phyloP scores from a whole-genome alignment of 2,329 filamentous ascomycete genomes.

The Arthrobotrys pseudoclavata region DNA sequence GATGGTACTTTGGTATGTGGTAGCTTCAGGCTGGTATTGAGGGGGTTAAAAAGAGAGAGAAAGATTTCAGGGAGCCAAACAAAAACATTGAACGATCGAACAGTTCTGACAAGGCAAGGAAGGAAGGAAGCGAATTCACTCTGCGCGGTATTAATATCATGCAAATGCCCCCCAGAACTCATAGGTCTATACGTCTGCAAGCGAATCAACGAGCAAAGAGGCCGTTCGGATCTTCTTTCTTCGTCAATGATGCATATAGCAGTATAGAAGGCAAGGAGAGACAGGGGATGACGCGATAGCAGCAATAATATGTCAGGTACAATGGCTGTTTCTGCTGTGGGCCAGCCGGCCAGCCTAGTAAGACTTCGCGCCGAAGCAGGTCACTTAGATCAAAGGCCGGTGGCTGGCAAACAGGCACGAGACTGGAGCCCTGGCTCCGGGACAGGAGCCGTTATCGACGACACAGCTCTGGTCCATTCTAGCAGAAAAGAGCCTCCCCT shows the following conservation, averaged over 20 bases:
- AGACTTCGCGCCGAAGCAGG: slow-evolving; percentile 14
- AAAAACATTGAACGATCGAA: slow-evolving; percentile 25
- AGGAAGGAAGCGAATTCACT: slow-evolving; percentile 5
- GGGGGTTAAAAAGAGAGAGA: slow-evolving; percentile 20
- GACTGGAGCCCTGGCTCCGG: slow-evolving; percentile 14
- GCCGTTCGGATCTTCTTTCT: background rate
- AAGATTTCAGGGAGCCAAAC: slow-evolving; percentile 46
- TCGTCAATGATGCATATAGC: background rate
- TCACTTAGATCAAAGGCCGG: slow-evolving; percentile 15
- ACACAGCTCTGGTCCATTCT: slow-evolving; percentile 1
- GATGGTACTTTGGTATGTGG: slow-evolving; percentile 13
- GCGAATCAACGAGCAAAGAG: background rate
- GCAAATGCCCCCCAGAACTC: background rate
- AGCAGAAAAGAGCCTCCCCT: slow-evolving; percentile 14
- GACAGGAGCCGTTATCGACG: slow-evolving; percentile 20
- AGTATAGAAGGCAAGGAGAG: slow-evolving; percentile 18
- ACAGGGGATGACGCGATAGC: slow-evolving; percentile 38
- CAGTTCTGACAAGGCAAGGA: background rate
- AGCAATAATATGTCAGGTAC: slow-evolving; percentile 45
- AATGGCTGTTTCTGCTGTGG: slow-evolving; percentile 15
- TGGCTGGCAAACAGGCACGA: slow-evolving; percentile 28
- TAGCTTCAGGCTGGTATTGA: slow-evolving; percentile 33
- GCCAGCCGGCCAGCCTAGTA: slow-evolving; percentile 7
- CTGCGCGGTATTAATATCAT: background rate
- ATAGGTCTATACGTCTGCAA: background rate